A percentile compares a stretch with the other conserved stretches of the same genome.
phyloP scores from a whole-genome alignment of 2,329 filamentous ascomycete genomes.

The Hypoxylon sp. region DNA sequence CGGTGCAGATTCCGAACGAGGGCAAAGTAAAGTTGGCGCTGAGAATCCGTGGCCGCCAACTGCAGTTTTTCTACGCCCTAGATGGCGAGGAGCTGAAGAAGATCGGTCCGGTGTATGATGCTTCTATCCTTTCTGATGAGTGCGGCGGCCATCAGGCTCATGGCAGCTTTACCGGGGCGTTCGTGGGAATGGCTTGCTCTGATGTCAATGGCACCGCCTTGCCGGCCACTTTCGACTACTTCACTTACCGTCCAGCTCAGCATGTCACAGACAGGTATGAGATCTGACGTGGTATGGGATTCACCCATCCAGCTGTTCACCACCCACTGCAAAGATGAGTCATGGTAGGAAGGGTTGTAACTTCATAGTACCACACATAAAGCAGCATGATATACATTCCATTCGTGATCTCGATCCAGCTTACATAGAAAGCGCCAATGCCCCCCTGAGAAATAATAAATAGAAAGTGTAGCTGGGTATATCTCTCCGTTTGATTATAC shows the following conservation, averaged over 20 bases:
- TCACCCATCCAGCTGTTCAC: too few species aligned
- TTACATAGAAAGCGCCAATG: too few species aligned
- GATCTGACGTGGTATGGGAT: constrained; percentile 32
- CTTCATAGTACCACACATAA: too few species aligned
- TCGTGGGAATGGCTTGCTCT: constrained; percentile 64
- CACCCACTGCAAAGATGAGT: too few species aligned
- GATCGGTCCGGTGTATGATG: constrained; percentile 65
- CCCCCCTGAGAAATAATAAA: too few species aligned
- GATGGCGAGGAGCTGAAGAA: constrained; percentile 54
- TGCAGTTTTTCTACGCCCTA: constrained; percentile 66
- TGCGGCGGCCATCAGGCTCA: constrained; percentile 68
- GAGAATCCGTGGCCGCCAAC: constrained; percentile 56
- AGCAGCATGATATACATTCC: too few species aligned
- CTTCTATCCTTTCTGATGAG: constrained; percentile 67
- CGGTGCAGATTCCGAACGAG: constrained; percentile 59
- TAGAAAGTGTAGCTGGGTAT: too few species aligned
- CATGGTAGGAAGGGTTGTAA: not conserved
- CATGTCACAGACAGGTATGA: constrained; percentile 60
- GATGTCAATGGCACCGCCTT: constrained; percentile 61
- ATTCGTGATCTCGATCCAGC: too few species aligned
- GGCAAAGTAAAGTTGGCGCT: constrained; percentile 63
- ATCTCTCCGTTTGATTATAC: too few species aligned
- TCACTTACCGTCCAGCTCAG: constrained; percentile 58
- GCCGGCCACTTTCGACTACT: constrained; percentile 60
- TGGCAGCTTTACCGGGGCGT: constrained; percentile 70